These are phyloP conservation scores for Heimioporus punctisporus DNA, from an alignment of 1,284 basidiomycete genomes.

Conservation along the genomic window DNA sequence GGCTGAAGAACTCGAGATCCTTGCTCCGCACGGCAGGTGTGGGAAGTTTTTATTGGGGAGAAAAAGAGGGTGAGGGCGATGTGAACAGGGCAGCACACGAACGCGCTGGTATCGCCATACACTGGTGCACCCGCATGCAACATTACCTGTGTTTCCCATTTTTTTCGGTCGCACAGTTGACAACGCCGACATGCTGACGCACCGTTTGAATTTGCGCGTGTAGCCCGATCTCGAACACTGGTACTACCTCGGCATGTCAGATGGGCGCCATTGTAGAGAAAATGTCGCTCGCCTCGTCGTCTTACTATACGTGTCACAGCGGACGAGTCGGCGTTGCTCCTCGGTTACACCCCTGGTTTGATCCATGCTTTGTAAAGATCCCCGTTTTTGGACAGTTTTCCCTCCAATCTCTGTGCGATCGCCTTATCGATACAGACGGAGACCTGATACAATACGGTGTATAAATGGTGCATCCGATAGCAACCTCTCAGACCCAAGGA, in stretches of 20 bases:
- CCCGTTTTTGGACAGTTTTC: slow-evolving; percentile 8
- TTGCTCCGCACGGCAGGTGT: slow-evolving; percentile 18
- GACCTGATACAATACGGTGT: slow-evolving; percentile 21
- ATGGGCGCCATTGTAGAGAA: no score
- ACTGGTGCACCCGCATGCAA: slow-evolving; percentile 21
- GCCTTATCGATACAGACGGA: slow-evolving; percentile 11
- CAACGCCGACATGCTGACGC: slow-evolving; percentile 24
- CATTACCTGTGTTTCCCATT: slow-evolving; percentile 29
- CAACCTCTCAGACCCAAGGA: slow-evolving; percentile 17
- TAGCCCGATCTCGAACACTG: slow-evolving; percentile 27
- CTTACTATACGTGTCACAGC: no score
- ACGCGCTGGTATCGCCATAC: slow-evolving; percentile 18
- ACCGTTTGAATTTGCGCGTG: no score
- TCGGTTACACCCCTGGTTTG: slow-evolving; percentile 14
- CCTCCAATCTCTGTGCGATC: slow-evolving; percentile 10
- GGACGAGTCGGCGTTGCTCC: no score
- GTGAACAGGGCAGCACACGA: no score
- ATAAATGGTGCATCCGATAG: slow-evolving; percentile 29
- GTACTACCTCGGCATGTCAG: not conserved
- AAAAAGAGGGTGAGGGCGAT: no score
- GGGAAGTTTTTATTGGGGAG: no score
- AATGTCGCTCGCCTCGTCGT: slow-evolving; percentile 10
- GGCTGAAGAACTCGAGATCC: slow-evolving; percentile 28
- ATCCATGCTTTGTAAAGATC: slow-evolving; percentile 25
- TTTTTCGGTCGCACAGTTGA: slow-evolving; percentile 27